Evolutionary conservation across 345 rosid species (phyloP).

Genomic region (Moricandia moricandioides): DNA sequence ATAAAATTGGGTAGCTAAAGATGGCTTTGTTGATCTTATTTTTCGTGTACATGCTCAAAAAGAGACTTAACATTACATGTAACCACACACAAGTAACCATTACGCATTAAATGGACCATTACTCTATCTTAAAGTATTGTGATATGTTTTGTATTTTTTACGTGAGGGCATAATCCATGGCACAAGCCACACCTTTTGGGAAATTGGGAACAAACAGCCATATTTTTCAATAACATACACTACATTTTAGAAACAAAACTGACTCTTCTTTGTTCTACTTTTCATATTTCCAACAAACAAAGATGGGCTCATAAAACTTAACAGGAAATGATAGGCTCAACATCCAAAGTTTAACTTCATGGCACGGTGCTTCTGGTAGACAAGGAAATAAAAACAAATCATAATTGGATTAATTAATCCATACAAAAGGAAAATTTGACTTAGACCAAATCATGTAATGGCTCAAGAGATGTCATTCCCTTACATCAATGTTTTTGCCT

Average conservation of each 20-base stretch:
- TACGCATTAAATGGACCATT: conserved; percentile 17
- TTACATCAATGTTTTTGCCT: conserved; percentile 32
- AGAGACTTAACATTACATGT: conserved; percentile 20
- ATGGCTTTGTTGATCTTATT: conserved; percentile 14
- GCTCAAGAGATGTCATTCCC: conserved; percentile 34
- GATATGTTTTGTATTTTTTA: conserved; percentile 27
- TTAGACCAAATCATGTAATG: conserved; percentile 32
- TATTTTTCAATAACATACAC: not conserved
- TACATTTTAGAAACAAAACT: conserved; percentile 9
- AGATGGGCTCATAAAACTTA: conserved; percentile 30
- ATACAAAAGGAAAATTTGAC: conserved; percentile 21
- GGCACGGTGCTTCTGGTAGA: conserved; percentile 13
- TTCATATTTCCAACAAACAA: conserved; percentile 26
- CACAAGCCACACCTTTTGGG: conserved; percentile 29
- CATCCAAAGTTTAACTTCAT: conserved; percentile 17
- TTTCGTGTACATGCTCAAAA: conserved; percentile 1
- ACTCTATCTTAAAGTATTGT: conserved; percentile 9
- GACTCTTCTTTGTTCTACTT: conserved; percentile 29
- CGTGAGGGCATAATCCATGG: conserved; percentile 33
- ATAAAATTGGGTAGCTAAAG: too few species aligned
- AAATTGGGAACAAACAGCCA: conserved; percentile 20
- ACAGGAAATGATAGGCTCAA: conserved; percentile 23
- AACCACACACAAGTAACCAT: conserved; percentile 26
- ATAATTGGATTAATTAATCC: conserved; percentile 21
- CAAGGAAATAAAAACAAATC: not conserved